phyloP scores from a whole-genome alignment of 192 early-diverging fungal species.

The Pilaira anomala region DNA sequence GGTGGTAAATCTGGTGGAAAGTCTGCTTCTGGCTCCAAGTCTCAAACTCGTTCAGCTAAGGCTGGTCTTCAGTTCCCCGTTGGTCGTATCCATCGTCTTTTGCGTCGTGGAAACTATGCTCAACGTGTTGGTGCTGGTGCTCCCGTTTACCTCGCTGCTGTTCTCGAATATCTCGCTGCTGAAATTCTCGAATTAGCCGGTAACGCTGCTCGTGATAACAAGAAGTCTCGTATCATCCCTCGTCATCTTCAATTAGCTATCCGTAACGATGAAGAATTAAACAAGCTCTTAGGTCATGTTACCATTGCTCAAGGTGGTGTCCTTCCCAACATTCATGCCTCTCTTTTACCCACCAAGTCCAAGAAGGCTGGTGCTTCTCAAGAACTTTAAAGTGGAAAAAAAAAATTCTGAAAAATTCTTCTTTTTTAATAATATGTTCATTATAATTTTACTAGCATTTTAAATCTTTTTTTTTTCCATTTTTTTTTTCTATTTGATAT shows the following conservation, averaged over 20 bases:
- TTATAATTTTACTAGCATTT: constrained; percentile 2
- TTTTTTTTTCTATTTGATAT: constrained; percentile 1
- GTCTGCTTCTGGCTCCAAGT: constrained; percentile 60
- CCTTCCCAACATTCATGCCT: constrained; percentile 69
- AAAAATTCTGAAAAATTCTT: constrained; percentile 6
- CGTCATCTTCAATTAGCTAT: constrained; percentile 89
- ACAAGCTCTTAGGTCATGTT: constrained; percentile 86
- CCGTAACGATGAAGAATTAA: constrained; percentile 91
- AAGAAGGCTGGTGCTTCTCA: constrained; percentile 41
- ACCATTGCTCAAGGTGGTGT: constrained; percentile 91
- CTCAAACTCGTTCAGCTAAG: constrained; percentile 70
- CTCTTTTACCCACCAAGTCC: constrained; percentile 64
- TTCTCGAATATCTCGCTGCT: constrained; percentile 87
- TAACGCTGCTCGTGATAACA: constrained; percentile 90
- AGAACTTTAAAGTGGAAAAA: constrained; percentile 35
- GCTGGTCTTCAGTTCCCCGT: constrained; percentile 92
- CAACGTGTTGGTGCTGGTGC: constrained; percentile 83
- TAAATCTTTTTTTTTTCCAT: background rate
- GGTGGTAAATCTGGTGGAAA: constrained; percentile 75
- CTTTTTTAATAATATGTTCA: background rate
- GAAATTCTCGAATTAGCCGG: constrained; percentile 91
- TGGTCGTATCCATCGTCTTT: constrained; percentile 46
- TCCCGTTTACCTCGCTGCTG: constrained; percentile 83
- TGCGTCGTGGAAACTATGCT: constrained; percentile 26
- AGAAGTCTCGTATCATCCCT: constrained; percentile 88